These are phyloP conservation scores for Cryphonectria naterciae DNA, from an alignment of 2,329 filamentous ascomycete genomes.

Conservation along the genomic window DNA sequence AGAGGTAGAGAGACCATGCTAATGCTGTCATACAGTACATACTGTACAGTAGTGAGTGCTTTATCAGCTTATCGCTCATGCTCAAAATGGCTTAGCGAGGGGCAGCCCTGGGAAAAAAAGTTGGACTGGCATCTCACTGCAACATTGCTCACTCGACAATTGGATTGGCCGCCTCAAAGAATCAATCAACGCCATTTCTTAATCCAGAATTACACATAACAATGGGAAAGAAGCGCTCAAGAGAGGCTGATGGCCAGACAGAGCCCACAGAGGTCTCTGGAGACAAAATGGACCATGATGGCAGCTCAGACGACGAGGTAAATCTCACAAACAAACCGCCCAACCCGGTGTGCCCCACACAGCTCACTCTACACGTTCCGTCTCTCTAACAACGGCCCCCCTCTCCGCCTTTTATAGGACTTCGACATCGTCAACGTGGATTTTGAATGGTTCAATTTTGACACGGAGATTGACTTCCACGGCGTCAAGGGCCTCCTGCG, in stretches of 20 bases:
- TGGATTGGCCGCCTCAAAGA: not conserved
- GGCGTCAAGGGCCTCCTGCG: conserved; percentile 87
- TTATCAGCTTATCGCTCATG: conserved; percentile 27
- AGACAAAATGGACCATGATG: conserved; percentile 47
- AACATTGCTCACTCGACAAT: not conserved
- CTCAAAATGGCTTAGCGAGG: conserved; percentile 22
- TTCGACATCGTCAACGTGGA: conserved; percentile 93
- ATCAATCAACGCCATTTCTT: not conserved
- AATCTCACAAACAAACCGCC: conserved; percentile 21
- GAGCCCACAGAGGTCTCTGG: conserved; percentile 33
- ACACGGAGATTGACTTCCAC: conserved; percentile 88
- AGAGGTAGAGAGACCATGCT: not conserved
- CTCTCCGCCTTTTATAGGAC: conserved; percentile 58
- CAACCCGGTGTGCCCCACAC: conserved; percentile 13
- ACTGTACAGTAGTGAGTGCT: no score
- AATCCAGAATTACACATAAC: not conserved
- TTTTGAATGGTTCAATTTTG: conserved; percentile 98
- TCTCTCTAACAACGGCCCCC: conserved; percentile 28
- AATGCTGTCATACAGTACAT: not conserved
- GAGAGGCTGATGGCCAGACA: conserved; percentile 40
- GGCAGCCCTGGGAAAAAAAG: conserved; percentile 23
- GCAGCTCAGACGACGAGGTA: conserved; percentile 59
- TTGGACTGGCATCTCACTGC: conserved; percentile 12
- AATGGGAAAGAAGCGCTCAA: conserved; percentile 44
- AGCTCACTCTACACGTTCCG: conserved; percentile 19